Evolutionary conservation across 2,329 filamentous ascomycete species (phyloP).

Genomic region (Colletotrichum sp.): DNA sequence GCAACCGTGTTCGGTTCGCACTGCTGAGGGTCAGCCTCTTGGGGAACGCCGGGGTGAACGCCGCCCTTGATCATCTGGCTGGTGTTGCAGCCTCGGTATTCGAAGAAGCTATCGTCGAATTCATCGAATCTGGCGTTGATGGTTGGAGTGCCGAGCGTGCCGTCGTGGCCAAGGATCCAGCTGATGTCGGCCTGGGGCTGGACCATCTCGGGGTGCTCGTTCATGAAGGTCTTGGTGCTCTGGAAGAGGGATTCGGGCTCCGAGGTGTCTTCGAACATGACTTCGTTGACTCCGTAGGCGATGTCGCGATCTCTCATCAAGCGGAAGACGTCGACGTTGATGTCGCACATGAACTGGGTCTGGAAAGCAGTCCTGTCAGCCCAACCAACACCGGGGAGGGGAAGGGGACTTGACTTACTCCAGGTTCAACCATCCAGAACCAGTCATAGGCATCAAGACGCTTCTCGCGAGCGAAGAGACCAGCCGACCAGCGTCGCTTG

Average conservation of each 20-base stretch:
- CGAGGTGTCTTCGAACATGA: conserved; percentile 48
- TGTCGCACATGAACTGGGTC: conserved; percentile 60
- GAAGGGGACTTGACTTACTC: conserved; percentile 45
- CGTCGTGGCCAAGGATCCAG: conserved; percentile 46
- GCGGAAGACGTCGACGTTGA: conserved; percentile 86
- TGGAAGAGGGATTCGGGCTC: conserved; percentile 50
- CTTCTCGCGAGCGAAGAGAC: conserved; percentile 80
- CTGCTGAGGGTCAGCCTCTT: conserved; percentile 1
- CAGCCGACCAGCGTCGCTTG: conserved; percentile 84
- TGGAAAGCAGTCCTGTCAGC: conserved; percentile 28
- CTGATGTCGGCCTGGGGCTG: conserved; percentile 52
- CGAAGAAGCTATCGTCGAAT: neutral
- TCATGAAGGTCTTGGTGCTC: conserved; percentile 50
- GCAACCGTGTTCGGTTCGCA: conserved; percentile 22
- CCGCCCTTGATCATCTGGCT: conserved; percentile 16
- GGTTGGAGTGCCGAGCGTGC: neutral
- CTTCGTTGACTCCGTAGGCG: conserved; percentile 71
- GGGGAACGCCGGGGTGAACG: conserved; percentile 21
- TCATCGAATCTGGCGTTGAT: neutral
- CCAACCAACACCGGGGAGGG: neutral
- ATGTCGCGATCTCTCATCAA: conserved; percentile 87
- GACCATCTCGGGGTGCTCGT: conserved; percentile 46
- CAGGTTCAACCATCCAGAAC: conserved; percentile 67
- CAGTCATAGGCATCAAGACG: conserved; percentile 66
- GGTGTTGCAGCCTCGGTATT: neutral